Percentiles rank a stretch among this genome's conserved stretches.
Conservation (phyloP, 139 green algal species). For the Chlamydomonas sphaeroides region DNA sequence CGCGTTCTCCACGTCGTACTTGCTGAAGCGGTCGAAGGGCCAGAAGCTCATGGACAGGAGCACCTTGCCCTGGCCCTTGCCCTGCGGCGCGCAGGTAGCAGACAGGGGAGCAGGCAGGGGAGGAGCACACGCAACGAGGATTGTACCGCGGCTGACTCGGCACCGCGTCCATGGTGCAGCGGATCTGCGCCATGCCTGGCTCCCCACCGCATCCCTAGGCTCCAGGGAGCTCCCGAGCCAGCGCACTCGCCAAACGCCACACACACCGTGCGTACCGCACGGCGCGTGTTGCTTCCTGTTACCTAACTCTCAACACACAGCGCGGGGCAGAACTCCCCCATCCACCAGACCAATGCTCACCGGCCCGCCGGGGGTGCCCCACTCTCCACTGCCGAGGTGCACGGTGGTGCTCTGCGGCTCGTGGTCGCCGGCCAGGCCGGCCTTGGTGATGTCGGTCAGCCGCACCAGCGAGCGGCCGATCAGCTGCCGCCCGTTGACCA, state of each 20-base stretch:
- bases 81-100: constrained; percentile 17
- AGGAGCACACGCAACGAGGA: too few species aligned
- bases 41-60: constrained; percentile 45
- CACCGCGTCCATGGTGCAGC: too few species aligned
- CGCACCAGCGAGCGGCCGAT: constrained; percentile 21
- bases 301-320: too few species aligned
- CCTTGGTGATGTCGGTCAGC: background rate
- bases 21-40: constrained; percentile 20
- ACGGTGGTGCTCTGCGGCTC: background rate
- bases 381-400: constrained; percentile 14
- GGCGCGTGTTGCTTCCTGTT: too few species aligned
- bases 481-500: background rate
- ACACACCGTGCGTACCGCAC: too few species aligned
- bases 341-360: constrained; percentile 14
- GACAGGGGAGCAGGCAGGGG: too few species aligned
- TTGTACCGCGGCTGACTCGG: too few species aligned
- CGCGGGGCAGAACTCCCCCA: too few species aligned
- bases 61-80: constrained; percentile 45
- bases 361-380: constrained; percentile 29
- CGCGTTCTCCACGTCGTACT: constrained; percentile 32
- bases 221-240: too few species aligned
- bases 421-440: background rate
- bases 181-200: too few species aligned
- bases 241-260: too few species aligned
- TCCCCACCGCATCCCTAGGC: too few species aligned